Conservation (phyloP, 2,329 filamentous ascomycete species). For the Camptophora hylomeconis region DNA sequence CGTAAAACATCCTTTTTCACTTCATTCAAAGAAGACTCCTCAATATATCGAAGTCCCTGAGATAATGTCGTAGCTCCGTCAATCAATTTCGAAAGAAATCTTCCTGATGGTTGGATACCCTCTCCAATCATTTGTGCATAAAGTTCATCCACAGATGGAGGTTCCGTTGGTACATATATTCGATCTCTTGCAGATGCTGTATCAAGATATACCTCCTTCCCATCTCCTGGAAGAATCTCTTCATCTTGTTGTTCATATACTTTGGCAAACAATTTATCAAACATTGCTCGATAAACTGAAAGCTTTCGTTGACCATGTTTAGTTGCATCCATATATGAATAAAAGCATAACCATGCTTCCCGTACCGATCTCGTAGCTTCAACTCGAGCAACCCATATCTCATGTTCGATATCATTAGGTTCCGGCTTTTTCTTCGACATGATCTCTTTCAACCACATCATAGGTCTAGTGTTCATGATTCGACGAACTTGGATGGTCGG, state of each 20-base stretch:
- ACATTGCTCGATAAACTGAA: conserved; percentile 39
- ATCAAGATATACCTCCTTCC: conserved; percentile 39
- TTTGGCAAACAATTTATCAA: conserved; percentile 39
- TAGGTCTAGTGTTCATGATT: conserved; percentile 21
- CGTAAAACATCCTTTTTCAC: conserved; percentile 16
- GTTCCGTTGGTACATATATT: conserved; percentile 41
- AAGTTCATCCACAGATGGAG: conserved; percentile 40
- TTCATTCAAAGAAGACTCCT: conserved; percentile 23
- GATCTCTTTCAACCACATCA: conserved; percentile 11
- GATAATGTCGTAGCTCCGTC: conserved; percentile 26
- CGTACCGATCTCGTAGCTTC: conserved; percentile 45
- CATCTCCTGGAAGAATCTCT: conserved; percentile 40
- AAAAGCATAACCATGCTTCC: conserved; percentile 53
- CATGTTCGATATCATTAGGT: conserved; percentile 3
- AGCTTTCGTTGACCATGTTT: conserved; percentile 18
- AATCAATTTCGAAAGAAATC: conserved; percentile 39
- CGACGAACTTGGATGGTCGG: conserved; percentile 49
- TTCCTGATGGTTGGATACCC: conserved; percentile 29
- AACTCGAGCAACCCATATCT: conserved; percentile 45
- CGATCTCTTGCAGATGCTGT: conserved; percentile 44
- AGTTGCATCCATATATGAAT: conserved; percentile 38
- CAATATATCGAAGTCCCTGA: conserved; percentile 31
- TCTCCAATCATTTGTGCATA: conserved; percentile 36
- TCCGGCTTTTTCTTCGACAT: conserved; percentile 1
- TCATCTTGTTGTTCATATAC: conserved; percentile 16